Conservation (phyloP, 2,329 filamentous ascomycete species). For the Ilyonectria mors-panacis region DNA sequence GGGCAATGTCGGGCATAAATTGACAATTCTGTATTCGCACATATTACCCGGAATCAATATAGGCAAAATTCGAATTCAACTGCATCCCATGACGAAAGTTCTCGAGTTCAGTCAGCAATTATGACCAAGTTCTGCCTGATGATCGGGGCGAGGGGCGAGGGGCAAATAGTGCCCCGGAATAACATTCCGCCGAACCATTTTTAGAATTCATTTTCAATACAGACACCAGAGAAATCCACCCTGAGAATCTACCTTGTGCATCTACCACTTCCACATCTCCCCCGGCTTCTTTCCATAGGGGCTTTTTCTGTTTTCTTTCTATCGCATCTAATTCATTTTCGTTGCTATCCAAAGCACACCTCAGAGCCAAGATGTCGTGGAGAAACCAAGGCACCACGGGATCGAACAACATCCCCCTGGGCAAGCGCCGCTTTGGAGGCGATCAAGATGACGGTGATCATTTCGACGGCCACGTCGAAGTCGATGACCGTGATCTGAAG, state of each 20-base stretch:
- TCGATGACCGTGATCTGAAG: conserved; percentile 72
- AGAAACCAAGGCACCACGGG: conserved; percentile 90
- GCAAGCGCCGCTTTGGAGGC: conserved; percentile 84
- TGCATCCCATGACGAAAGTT: background rate
- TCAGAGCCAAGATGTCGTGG: conserved; percentile 71
- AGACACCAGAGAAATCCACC: conserved; percentile 15
- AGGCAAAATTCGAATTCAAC: background rate
- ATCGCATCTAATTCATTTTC: conserved; percentile 17
- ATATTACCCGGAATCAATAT: background rate
- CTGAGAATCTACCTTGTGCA: conserved; percentile 5
- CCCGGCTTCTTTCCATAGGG: background rate
- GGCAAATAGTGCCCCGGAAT: background rate
- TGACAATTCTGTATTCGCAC: background rate
- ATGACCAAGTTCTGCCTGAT: background rate
- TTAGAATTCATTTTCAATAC: conserved; percentile 10
- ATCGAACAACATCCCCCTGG: conserved; percentile 97
- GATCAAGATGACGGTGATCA: conserved; percentile 60
- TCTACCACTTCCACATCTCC: conserved; percentile 6
- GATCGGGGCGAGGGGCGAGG: background rate
- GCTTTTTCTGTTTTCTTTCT: conserved; percentile 17
- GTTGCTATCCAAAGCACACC: conserved; percentile 5
- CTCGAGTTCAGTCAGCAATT: background rate
- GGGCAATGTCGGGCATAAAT: background rate
- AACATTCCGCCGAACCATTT: conserved; percentile 9
- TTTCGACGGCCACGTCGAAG: conserved; percentile 45